Percentiles rank a stretch among this genome's conserved stretches.
These are phyloP conservation scores for Paramyrothecium sp. DNA, from an alignment of 2,329 filamentous ascomycete species.

Conservation along the genomic window DNA sequence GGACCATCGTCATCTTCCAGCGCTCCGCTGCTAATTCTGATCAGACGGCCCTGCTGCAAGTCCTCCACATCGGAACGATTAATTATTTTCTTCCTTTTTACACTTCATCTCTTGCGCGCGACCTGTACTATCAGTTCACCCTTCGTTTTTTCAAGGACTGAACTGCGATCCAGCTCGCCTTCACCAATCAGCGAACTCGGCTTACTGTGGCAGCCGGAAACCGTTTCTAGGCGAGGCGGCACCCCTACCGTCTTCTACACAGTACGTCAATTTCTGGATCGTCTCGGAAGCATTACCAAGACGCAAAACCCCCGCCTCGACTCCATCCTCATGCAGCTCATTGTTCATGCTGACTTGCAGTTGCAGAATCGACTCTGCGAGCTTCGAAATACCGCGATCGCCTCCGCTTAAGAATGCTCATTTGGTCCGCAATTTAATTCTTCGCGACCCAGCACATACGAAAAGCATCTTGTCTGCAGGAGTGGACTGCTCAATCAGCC, in stretches of 20 bases:
- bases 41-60: too few relatives aligned
- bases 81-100: too few relatives aligned
- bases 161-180: neutral
- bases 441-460: too few relatives aligned
- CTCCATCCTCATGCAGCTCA: neutral
- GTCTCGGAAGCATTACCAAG: neutral
- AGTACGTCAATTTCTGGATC: neutral
- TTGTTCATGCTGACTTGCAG: neutral
- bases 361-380: neutral
- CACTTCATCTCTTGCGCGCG: too few relatives aligned
- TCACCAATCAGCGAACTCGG: too few relatives aligned
- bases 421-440: too few relatives aligned
- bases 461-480: too few relatives aligned
- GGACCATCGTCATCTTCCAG: neutral
- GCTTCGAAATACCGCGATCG: neutral
- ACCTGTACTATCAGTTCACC: too few relatives aligned
- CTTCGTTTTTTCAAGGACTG: neutral
- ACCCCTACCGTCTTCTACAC: neutral
- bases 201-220: too few relatives aligned
- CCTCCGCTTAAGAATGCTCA: neutral
- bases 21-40: neutral
- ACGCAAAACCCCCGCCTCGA: neutral
- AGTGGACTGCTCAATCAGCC: too few relatives aligned
- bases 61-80: too few relatives aligned
- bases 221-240: too few relatives aligned